A percentile compares a stretch with the other conserved stretches of the same genome.
Evolutionary conservation across 805 yeast genomes (phyloP).

Genomic region (Metschnikowia gruessii): DNA sequence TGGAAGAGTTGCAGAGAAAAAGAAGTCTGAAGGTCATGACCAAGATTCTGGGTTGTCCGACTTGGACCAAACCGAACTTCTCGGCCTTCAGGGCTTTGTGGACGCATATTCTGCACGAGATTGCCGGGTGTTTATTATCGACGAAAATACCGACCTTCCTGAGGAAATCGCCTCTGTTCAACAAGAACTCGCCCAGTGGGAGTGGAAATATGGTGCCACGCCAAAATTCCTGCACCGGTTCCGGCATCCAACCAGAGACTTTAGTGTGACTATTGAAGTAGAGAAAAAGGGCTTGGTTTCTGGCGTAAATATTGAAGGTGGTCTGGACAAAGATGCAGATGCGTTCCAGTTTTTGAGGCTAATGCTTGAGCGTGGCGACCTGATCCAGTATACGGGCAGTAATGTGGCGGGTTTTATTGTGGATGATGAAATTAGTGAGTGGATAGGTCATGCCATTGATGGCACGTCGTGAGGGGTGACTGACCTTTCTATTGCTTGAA

Average conservation of each 20-base stretch:
- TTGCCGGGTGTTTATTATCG: slow-evolving; percentile 21
- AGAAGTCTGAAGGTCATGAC: background rate
- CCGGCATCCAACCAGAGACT: slow-evolving; percentile 28
- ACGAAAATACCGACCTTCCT: slow-evolving; percentile 28
- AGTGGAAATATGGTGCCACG: slow-evolving; percentile 74
- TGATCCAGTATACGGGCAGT: slow-evolving; percentile 40
- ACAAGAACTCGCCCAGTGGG: slow-evolving; percentile 51
- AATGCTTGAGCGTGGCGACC: slow-evolving; percentile 24
- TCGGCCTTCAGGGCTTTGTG: slow-evolving; percentile 34
- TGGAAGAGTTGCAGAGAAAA: too few relatives aligned
- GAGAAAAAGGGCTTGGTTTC: slow-evolving; percentile 39
- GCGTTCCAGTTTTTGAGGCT: slow-evolving; percentile 35
- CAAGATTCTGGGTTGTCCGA: too few relatives aligned
- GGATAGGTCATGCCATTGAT: slow-evolving; percentile 46
- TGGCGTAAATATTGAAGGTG: background rate
- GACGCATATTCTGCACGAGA: slow-evolving; percentile 15
- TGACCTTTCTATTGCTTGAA: too few relatives aligned
- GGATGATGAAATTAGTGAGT: slow-evolving; percentile 43
- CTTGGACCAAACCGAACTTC: slow-evolving; percentile 31
- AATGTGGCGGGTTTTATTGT: slow-evolving; percentile 43
- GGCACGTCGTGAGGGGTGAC: slow-evolving; percentile 30
- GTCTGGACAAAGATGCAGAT: background rate
- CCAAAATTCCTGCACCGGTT: slow-evolving; percentile 66
- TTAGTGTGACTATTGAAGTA: slow-evolving; percentile 41
- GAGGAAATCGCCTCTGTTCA: slow-evolving; percentile 41